Evolutionary conservation across 495 filamentous ascomycete species (phyloP).

Genomic region (Penicillium subrubescens): DNA sequence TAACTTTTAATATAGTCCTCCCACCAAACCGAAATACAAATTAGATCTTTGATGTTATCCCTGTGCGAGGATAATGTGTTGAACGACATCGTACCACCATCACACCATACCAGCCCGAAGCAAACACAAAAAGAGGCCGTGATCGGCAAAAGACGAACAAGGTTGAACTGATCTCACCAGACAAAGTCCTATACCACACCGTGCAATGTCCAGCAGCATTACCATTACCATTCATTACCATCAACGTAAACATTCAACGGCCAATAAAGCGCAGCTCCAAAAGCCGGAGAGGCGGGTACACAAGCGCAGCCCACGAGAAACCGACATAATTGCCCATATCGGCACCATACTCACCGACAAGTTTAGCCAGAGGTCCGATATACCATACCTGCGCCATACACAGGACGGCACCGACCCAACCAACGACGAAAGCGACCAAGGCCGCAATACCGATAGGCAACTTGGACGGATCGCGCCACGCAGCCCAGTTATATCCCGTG

Average conservation of each 20-base stretch:
- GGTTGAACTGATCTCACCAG: not conserved
- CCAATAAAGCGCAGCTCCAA: conserved; percentile 50
- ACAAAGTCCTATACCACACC: not conserved
- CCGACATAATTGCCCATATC: conserved; percentile 61
- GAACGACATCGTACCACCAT: conserved; percentile 2
- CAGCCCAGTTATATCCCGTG: conserved; percentile 59
- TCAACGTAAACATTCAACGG: conserved; percentile 27
- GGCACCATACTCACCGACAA: conserved; percentile 60
- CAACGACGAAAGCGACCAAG: conserved; percentile 62
- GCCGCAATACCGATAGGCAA: conserved; percentile 66
- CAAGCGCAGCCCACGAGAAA: conserved; percentile 48
- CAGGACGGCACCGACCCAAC: conserved; percentile 69
- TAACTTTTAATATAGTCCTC: not conserved
- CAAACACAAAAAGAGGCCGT: not conserved
- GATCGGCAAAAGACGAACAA: not conserved
- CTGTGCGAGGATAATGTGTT: not conserved
- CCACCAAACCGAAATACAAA: not conserved
- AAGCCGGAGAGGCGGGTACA: conserved; percentile 53
- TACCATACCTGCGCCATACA: conserved; percentile 76
- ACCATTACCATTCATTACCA: not conserved
- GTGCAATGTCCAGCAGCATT: not conserved
- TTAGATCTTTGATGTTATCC: not conserved
- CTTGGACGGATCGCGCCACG: conserved; percentile 60
- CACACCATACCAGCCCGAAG: not conserved
- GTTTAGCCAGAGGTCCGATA: conserved; percentile 60